Evolutionary conservation across 2,329 filamentous ascomycete species (phyloP), one percentile per base, ranked within the genome.

Genomic region (Aspergillus sp.): DNA sequence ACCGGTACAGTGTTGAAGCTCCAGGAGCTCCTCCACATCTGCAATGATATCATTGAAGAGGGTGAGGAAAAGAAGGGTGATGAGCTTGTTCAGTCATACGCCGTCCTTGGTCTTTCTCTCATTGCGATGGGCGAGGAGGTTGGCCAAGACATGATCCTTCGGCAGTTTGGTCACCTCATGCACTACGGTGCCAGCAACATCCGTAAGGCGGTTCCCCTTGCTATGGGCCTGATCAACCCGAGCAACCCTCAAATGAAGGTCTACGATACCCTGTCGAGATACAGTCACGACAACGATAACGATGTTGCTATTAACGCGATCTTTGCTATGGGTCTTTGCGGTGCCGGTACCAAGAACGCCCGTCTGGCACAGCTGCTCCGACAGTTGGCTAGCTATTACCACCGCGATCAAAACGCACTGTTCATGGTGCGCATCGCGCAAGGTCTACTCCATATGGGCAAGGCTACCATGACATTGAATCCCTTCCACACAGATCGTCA

Each of bases 241-340:
- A 96, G 91, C 76, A 99, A 99, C 77, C 94, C 94, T 10, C 95
- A 99, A 72, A 99, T 99, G 93, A 99, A 97, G 81, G 89, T 99
- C 45, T 99, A 99, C 77, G 94, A 99, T 72, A 99, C 94, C 0
- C 80, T 99, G 10, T 99, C 94, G 47, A 83, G 94, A 67, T 99
- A 99, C 81, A 95, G 89, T 59, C 94, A 99, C 82, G 94, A 99
- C 77, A 99, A 94, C 62, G 94, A 99, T 76, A 95, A 93, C 57
- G 94, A 99, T 66, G 94, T 99, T 44, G 94, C 94, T 36, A 89
- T 99, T 73, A 99, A 97, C 69, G 91, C 94, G 65, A 99, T 99
- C 69, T 99, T 99, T 67, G 92, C 94, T 61, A 99, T 99, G 94
- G 94, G 94, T 74, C 86, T 99, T 53, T 82, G 96, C 35, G 94